Conservation (phyloP, 2,329 filamentous ascomycete genomes). For the Dactylonectria estremocensis region DNA sequence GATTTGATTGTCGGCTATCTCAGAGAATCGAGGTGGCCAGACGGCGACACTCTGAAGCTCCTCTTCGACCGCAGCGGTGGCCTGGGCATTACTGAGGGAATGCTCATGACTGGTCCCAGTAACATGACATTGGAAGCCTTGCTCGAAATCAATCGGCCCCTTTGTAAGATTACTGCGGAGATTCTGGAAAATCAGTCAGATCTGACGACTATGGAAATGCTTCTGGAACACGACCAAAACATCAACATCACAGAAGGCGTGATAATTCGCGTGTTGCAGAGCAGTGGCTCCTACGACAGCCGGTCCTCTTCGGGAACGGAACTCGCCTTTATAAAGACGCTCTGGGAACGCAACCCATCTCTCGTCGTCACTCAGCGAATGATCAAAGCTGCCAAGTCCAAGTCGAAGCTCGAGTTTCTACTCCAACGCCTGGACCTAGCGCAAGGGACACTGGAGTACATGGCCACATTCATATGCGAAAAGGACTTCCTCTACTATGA, state of each 20-base stretch:
- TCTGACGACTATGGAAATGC: neutral
- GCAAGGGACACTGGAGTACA: neutral
- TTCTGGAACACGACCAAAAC: neutral
- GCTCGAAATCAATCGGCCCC: neutral
- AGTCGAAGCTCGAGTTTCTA: neutral
- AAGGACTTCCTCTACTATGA: neutral
- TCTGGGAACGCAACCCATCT: neutral
- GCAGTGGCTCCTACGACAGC: neutral
- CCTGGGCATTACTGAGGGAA: neutral
- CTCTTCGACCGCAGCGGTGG: neutral
- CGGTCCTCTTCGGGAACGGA: too few relatives aligned
- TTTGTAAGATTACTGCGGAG: neutral
- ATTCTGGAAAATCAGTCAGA: neutral
- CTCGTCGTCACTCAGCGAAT: neutral
- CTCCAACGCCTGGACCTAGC: neutral
- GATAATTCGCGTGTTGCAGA: too few relatives aligned
- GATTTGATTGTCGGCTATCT: neutral
- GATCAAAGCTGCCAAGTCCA: neutral
- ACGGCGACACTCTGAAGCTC: neutral
- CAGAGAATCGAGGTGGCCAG: neutral
- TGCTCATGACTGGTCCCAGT: neutral
- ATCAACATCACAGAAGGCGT: too few relatives aligned
- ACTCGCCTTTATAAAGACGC: neutral
- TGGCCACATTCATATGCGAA: neutral
- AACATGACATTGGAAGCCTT: neutral